Conservation (phyloP, 2,329 filamentous ascomycete species). For the Aureobasidium subglaciale region DNA sequence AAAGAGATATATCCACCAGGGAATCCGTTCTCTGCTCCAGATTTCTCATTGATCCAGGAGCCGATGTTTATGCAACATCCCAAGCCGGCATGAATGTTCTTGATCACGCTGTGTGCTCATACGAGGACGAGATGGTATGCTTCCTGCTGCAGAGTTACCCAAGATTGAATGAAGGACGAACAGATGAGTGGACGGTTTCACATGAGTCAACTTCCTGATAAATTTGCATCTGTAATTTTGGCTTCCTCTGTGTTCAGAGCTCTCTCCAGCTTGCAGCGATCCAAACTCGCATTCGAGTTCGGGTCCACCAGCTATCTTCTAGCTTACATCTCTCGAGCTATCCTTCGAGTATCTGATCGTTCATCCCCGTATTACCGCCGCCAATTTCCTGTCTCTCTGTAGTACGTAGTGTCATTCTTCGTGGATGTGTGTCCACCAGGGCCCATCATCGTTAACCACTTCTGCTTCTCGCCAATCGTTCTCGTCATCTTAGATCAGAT, state of each 20-base stretch:
- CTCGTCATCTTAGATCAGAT: conserved; percentile 41
- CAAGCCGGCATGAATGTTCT: neutral
- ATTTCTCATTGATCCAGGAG: neutral
- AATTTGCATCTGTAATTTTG: too few relatives aligned
- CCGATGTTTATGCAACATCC: neutral
- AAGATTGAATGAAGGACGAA: neutral
- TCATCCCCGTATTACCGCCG: too few relatives aligned
- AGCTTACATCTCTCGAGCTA: too few relatives aligned
- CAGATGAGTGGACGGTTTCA: neutral
- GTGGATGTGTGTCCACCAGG: neutral
- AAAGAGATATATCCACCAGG: neutral
- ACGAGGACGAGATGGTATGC: neutral
- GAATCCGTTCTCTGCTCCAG: neutral
- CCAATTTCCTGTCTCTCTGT: too few relatives aligned
- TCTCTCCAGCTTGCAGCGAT: too few relatives aligned
- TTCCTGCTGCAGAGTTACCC: neutral
- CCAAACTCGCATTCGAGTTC: too few relatives aligned
- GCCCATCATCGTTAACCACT: too few relatives aligned
- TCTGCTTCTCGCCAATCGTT: too few relatives aligned
- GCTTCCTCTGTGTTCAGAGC: too few relatives aligned
- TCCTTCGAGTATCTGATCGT: too few relatives aligned
- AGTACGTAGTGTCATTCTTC: neutral
- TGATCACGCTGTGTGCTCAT: neutral
- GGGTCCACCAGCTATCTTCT: too few relatives aligned
- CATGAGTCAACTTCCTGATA: too few relatives aligned